Evolutionary conservation across 2,329 filamentous ascomycete genomes (phyloP).

Genomic region (Dothideomycetes sp.): DNA sequence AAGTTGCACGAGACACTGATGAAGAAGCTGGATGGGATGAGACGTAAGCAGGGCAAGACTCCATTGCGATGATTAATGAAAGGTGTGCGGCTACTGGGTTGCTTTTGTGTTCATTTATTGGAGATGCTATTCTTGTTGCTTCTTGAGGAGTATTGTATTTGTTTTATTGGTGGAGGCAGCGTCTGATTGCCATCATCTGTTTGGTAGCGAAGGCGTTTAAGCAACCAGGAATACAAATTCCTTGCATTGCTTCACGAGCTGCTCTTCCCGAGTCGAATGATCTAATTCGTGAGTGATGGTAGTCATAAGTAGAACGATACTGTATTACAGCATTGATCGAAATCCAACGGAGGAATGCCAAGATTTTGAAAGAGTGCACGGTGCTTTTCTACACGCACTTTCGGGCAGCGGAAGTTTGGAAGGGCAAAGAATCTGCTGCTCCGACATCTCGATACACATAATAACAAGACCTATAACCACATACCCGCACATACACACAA

Average conservation of each 20-base stretch:
- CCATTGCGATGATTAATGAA: constrained; percentile 12
- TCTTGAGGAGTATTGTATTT: too few relatives aligned
- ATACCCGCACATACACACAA: background rate
- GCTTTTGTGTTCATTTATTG: background rate
- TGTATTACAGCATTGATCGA: too few relatives aligned
- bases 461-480: background rate
- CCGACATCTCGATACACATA: background rate
- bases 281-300: too few relatives aligned
- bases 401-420: too few relatives aligned
- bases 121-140: too few relatives aligned
- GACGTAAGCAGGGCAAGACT: constrained; percentile 19
- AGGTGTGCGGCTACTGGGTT: background rate
- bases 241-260: too few relatives aligned
- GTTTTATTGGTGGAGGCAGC: too few relatives aligned
- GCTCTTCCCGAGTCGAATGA: too few relatives aligned
- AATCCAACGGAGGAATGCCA: too few relatives aligned
- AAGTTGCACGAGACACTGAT: constrained; percentile 40
- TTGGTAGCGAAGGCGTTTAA: background rate
- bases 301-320: too few relatives aligned
- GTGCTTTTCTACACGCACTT: too few relatives aligned
- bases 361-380: constrained; percentile 2
- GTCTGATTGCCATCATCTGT: background rate
- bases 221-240: too few relatives aligned
- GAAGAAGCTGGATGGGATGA: constrained; percentile 39
- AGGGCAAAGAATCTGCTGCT: constrained; percentile 4